Evolutionary conservation across 2,329 filamentous ascomycete genomes (phyloP).

Genomic region (Tolypocladium ophioglossoides): DNA sequence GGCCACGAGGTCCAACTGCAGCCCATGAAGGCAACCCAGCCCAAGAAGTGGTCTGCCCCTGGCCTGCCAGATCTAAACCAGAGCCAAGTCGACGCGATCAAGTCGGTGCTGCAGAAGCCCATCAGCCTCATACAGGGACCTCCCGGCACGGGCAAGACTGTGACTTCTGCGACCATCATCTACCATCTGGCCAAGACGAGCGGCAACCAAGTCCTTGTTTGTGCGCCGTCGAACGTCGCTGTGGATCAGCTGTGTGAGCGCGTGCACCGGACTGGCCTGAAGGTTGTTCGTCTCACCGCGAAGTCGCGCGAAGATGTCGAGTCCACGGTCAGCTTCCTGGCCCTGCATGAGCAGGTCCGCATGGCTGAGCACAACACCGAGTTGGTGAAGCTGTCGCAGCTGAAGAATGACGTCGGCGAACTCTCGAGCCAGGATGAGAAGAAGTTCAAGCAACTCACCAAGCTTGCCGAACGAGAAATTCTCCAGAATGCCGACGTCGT

Average conservation of each 20-base stretch:
- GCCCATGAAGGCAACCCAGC: constrained; percentile 90
- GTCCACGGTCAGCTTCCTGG: constrained; percentile 92
- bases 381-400: constrained; percentile 79
- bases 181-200: constrained; percentile 96
- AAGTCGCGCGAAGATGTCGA: constrained; percentile 98
- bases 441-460: constrained; percentile 92
- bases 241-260: constrained; percentile 97
- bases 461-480: constrained; percentile 89
- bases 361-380: constrained; percentile 96
- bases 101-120: constrained; percentile 86
- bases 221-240: constrained; percentile 94
- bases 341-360: constrained; percentile 91
- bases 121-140: constrained; percentile 94
- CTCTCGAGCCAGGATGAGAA: constrained; percentile 94
- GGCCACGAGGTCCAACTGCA: constrained; percentile 91
- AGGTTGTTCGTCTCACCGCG: constrained; percentile 95
- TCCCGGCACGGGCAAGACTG: constrained; percentile 94
- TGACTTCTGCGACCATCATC: constrained; percentile 97
- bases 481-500: constrained; percentile 93
- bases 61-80: constrained; percentile 89
- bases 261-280: constrained; percentile 86
- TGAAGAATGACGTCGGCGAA: constrained; percentile 87
- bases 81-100: constrained; percentile 94
- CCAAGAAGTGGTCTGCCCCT: constrained; percentile 93
- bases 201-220: constrained; percentile 88